Percentiles rank a stretch among this genome's conserved stretches.
Evolutionary conservation across 345 rosid species (phyloP).

Genomic region (Toxicodendron radicans): DNA sequence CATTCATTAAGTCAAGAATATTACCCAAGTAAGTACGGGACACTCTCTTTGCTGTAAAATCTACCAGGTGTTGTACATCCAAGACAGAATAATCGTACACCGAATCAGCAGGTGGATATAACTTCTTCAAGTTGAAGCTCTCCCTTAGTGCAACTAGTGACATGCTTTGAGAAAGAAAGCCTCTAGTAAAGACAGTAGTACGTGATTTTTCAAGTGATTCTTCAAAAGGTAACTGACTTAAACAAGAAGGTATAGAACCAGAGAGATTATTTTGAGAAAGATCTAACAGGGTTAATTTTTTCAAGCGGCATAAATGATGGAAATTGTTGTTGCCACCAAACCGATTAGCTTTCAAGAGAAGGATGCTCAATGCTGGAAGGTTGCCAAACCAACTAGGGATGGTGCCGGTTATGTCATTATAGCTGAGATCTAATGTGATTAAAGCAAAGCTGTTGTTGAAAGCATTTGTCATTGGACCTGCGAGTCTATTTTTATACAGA

Average conservation of each 20-base stretch:
- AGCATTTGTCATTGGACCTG: not conserved
- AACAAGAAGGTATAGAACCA: constrained; percentile 14
- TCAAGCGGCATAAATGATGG: not conserved
- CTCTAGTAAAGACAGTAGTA: not conserved
- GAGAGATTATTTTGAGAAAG: constrained; percentile 16
- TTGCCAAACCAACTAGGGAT: constrained; percentile 4
- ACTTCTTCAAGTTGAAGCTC: not conserved
- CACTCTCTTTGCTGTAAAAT: not conserved
- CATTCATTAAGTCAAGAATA: not conserved
- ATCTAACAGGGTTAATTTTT: not conserved
- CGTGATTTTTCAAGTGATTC: not conserved
- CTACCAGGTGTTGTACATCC: not conserved
- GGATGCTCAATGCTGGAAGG: not conserved
- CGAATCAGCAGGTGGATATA: no score
- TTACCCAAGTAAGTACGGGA: not conserved
- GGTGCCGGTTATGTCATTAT: not conserved
- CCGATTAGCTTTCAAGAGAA: not conserved
- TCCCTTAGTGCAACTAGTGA: not conserved
- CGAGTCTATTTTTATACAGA: not conserved
- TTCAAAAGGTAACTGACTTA: not conserved
- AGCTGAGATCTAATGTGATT: not conserved
- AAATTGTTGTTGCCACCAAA: constrained; percentile 4
- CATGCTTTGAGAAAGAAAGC: not conserved
- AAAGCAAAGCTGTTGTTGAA: not conserved
- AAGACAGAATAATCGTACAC: no score